Conservation (phyloP, 768 basidiomycete genomes). For the Mycena vulgaris region DNA sequence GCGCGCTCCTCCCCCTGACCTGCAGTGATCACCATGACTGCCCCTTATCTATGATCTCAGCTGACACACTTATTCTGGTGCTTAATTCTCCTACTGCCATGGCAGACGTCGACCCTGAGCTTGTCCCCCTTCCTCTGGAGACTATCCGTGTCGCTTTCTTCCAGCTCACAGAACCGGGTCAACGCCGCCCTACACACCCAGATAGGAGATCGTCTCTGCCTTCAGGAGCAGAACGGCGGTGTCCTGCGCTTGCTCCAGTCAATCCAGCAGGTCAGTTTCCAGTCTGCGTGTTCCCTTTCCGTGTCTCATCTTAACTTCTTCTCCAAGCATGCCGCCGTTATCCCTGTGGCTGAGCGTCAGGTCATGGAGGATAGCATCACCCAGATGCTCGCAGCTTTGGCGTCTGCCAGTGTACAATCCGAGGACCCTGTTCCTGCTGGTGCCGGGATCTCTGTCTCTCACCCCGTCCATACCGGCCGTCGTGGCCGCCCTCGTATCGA, state of each 20-base stretch:
- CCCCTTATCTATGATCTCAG: not conserved
- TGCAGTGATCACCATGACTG: not conserved
- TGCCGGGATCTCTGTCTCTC: not conserved
- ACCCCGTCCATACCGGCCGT: constrained; percentile 27
- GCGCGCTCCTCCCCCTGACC: not conserved
- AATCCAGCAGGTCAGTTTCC: constrained; percentile 18
- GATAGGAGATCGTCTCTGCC: constrained; percentile 25
- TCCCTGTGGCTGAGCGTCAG: constrained; percentile 27
- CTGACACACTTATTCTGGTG: too few relatives aligned
- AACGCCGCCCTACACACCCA: constrained; percentile 31
- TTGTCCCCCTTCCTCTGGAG: constrained; percentile 27
- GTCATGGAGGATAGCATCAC: constrained; percentile 26
- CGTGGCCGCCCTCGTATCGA: constrained; percentile 44
- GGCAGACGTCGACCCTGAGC: not conserved
- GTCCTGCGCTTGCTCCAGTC: constrained; percentile 15
- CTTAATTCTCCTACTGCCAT: not conserved
- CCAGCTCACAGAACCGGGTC: constrained; percentile 32
- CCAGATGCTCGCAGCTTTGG: constrained; percentile 32
- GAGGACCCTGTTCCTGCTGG: constrained; percentile 30
- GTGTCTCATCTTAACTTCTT: not conserved
- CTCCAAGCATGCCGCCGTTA: constrained; percentile 22
- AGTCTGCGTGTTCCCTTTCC: too few relatives aligned
- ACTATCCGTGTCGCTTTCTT: constrained; percentile 41
- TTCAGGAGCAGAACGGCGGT: constrained; percentile 23
- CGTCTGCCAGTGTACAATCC: constrained; percentile 17